Evolutionary conservation across 805 yeast species (phyloP), one percentile per base, ranked within the genome.

Genomic region (Spencermartinsiella europaea): DNA sequence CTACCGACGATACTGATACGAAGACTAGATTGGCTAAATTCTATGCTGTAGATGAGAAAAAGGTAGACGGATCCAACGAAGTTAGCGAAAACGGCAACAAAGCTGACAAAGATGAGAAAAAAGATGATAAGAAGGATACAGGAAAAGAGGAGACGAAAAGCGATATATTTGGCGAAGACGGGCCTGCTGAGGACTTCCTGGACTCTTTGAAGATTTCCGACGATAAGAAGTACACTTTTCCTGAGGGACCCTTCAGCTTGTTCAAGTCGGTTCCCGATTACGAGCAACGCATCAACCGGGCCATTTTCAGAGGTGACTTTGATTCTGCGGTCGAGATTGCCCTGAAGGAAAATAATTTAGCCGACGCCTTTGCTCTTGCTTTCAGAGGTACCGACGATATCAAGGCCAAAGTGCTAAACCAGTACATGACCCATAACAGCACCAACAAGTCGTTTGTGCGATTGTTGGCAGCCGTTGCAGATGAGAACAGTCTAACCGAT

Each of bases 351-450:
- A 83, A 77, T 42, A 75, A 76, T 49, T 65, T 88, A 19, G 64
- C 77, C 19, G 98, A 93, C 62, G 96, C 98, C 2, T 74, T 90
- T 55, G 70, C 90, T 21, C 73, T 93, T 50, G 86, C 98, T 0
- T 67, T 85, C 58, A 62, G 62, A 37, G 86, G 83, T 2, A 80
- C 76, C 16, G 73, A 72, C 3, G 58, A 57, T 16, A 70, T 82
- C 61, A 84, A 85, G 55, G 73, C 76, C 45, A 78, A 79, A 55
- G 96, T 83, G 2, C 80, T 77, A 58, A 74, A 77, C 58, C 82
- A 83, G 15, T 93, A 83, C 63, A 84, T 89, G 66, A 59, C 73
- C 31, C 76, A 79, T 55, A 70, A 76, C 52, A 79, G 79, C 17
- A 56, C 66, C 2, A 66, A 72, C 5, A 69, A 79, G 34, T 67